Evolutionary conservation across 768 basidiomycete genomes (phyloP).

Genomic region (Suillus occidentalis): DNA sequence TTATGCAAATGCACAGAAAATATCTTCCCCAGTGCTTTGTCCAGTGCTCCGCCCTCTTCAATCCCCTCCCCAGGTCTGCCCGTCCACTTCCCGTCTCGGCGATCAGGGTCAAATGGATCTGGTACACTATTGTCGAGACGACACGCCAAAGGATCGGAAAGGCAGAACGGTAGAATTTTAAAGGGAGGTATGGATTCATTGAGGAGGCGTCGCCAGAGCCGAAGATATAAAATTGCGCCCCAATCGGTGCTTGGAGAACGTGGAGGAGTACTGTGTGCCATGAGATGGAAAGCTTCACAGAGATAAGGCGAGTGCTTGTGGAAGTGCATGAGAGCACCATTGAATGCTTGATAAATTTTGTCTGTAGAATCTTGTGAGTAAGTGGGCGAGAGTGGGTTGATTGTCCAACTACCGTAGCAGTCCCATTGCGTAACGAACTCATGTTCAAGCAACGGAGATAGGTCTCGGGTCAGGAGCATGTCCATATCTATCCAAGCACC

Average conservation of each 20-base stretch:
- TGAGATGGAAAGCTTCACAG: conserved; percentile 94
- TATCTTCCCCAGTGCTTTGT: conserved; percentile 61
- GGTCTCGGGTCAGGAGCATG: conserved; percentile 82
- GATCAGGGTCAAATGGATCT: conserved; percentile 75
- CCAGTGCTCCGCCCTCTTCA: conserved; percentile 62
- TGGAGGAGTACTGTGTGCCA: conserved; percentile 73
- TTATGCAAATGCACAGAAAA: conserved; percentile 95
- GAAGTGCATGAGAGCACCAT: conserved; percentile 96
- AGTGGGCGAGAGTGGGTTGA: neutral
- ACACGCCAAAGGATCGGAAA: conserved; percentile 89
- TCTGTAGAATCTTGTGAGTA: conserved; percentile 39
- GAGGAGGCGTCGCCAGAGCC: conserved; percentile 84
- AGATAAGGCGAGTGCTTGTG: conserved; percentile 88
- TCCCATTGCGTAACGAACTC: conserved; percentile 99
- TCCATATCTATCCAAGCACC: conserved; percentile 99
- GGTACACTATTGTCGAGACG: conserved; percentile 89
- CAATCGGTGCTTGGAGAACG: conserved; percentile 85
- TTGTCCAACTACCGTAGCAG: conserved; percentile 71
- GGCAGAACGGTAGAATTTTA: conserved; percentile 92
- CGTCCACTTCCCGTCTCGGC: conserved; percentile 61
- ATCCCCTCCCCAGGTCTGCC: conserved; percentile 50
- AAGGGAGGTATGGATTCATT: conserved; percentile 76
- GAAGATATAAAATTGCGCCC: conserved; percentile 90
- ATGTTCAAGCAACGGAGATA: conserved; percentile 83
- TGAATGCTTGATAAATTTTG: conserved; percentile 75